Percentiles rank a stretch among this genome's conserved stretches.
These are phyloP conservation scores for Alternaria postmessia DNA, from an alignment of 2,329 filamentous ascomycete genomes.

Conservation along the genomic window DNA sequence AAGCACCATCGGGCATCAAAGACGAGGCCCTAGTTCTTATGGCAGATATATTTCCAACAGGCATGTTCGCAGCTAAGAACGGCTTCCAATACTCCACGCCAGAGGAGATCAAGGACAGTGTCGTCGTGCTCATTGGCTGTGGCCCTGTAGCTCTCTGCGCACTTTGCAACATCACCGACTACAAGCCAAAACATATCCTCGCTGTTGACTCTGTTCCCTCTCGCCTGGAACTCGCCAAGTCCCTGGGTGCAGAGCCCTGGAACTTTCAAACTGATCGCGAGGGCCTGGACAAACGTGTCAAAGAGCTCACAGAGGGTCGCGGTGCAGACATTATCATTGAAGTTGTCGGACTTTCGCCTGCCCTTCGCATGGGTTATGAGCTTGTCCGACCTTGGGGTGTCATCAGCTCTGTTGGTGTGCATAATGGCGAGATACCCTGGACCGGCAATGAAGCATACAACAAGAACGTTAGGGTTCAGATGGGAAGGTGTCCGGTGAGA, in stretches of 20 bases:
- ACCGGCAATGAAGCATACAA: constrained; percentile 59
- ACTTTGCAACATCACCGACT: constrained; percentile 77
- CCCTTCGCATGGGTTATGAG: constrained; percentile 58
- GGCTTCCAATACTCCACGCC: constrained; percentile 71
- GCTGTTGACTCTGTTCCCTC: constrained; percentile 81
- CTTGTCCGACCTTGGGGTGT: constrained; percentile 59
- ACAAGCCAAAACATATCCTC: constrained; percentile 76
- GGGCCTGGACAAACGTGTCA: constrained; percentile 72
- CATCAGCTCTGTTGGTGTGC: constrained; percentile 59
- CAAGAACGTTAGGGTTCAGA: constrained; percentile 60
- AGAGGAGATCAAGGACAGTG: constrained; percentile 69
- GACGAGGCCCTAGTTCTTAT: constrained; percentile 82
- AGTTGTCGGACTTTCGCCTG: constrained; percentile 58
- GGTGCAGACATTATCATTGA: constrained; percentile 84
- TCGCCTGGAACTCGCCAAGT: constrained; percentile 75
- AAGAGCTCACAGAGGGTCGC: constrained; percentile 77
- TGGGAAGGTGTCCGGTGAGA: constrained; percentile 60
- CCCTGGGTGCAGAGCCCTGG: constrained; percentile 81
- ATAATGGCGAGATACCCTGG: constrained; percentile 59
- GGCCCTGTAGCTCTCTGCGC: constrained; percentile 84
- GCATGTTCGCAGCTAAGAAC: constrained; percentile 83
- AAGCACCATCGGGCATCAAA: constrained; percentile 73
- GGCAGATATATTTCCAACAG: constrained; percentile 89
- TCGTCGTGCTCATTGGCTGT: constrained; percentile 83
- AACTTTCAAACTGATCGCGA: constrained; percentile 76